Evolutionary conservation across 2,329 filamentous ascomycete species (phyloP).

Genomic region (Fusarium tupiense): DNA sequence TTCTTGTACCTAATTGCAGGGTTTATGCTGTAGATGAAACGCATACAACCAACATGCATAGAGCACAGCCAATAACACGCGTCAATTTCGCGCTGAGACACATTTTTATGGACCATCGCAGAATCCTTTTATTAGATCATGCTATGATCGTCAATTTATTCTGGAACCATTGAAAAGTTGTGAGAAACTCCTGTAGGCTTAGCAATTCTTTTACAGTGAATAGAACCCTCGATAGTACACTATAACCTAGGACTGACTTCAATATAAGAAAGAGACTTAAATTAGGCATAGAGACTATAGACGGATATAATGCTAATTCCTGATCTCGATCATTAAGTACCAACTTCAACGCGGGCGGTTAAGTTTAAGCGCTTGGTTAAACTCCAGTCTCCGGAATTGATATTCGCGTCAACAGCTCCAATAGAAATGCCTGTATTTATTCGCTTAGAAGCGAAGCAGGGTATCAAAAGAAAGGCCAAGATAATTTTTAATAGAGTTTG

Average conservation of each 20-base stretch:
- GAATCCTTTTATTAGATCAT: neutral
- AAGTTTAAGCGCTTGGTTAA: neutral
- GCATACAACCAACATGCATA: neutral
- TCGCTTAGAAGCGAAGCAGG: neutral
- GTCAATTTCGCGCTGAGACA: neutral
- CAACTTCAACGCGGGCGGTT: neutral
- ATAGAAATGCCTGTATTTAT: neutral
- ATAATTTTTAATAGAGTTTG: neutral
- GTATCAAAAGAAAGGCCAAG: no score
- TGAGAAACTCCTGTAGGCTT: neutral
- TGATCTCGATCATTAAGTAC: no score
- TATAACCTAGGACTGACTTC: neutral
- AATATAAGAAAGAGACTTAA: accelerated
- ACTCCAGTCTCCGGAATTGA: neutral
- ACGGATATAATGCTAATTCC: neutral
- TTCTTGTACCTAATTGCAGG: neutral
- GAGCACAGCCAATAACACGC: neutral
- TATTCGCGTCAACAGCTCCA: neutral
- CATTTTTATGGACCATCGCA: neutral
- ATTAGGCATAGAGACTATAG: neutral
- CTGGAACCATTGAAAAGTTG: no score
- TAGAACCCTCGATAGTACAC: neutral
- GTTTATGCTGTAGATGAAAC: neutral
- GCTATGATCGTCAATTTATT: neutral
- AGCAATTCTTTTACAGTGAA: accelerated